Percentiles rank a stretch among this genome's conserved stretches.
phyloP scores from a whole-genome alignment of 495 filamentous ascomycete genomes.

The Penicillium salamii region DNA sequence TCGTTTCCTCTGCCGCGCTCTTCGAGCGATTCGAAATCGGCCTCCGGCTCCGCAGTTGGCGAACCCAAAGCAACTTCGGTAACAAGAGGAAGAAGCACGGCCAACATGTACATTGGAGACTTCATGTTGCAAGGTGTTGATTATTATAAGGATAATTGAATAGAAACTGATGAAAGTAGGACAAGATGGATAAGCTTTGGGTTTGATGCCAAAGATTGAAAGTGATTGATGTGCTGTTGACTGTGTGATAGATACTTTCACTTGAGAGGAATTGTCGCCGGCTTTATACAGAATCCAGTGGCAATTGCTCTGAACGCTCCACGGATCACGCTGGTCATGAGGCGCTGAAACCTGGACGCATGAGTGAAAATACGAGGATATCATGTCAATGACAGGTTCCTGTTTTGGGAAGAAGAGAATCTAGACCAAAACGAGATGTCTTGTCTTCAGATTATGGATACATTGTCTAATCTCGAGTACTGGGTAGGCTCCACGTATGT shows the following conservation, averaged over 20 bases:
- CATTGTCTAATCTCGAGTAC: too few relatives aligned
- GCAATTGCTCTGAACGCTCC: not conserved
- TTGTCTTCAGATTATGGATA: too few relatives aligned
- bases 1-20: not conserved
- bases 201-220: too few relatives aligned
- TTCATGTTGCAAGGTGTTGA: not conserved
- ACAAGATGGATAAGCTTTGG: too few relatives aligned
- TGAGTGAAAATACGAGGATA: not conserved
- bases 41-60: conserved; percentile 1
- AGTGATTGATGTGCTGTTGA: not conserved
- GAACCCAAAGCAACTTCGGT: not conserved
- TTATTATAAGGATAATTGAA: not conserved
- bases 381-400: not conserved
- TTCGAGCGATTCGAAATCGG: conserved; percentile 1
- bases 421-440: too few relatives aligned
- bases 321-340: not conserved
- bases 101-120: conserved; percentile 2
- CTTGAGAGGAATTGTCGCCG: not conserved
- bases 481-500: too few relatives aligned
- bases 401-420: not conserved
- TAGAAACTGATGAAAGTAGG: too few relatives aligned
- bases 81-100: conserved; percentile 3
- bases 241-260: not conserved
- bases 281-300: not conserved
- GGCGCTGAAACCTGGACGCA: not conserved